Base-by-base conservation (phyloP, 805 yeast species). In the Citeromyces nyonsensis region DNA sequence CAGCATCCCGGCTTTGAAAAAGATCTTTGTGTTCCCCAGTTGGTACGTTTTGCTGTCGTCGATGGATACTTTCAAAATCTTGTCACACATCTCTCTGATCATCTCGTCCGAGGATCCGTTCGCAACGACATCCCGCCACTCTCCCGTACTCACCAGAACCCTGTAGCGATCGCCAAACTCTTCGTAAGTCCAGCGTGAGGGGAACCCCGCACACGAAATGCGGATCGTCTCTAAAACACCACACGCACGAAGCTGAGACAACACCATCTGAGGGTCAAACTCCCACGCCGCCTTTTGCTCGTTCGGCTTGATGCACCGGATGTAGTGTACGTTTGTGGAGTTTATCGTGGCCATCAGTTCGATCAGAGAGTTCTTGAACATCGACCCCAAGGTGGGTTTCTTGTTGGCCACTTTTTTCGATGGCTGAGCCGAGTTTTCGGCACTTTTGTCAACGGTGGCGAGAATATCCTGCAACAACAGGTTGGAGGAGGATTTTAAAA, bases 181-280 rank as follows among this genome's bases (percentile, higher is more conserved):
- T 33, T 77, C 85, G 49, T 84, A 91, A 2, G 94, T 73, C 85
- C 95, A 84, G 50, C 96, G 68, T 0, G 95, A 79, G 11, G 98
- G 98, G 67, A 86, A 88, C 27, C 98, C 98, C 32, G 95, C 96
- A 59, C 96, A 86, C 2, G 96, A 86, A 31, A 88, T 88, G 47
- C 95, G 66, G 49, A 88, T 88, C 2, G 98, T 91, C 52, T 91
- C 98, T 43, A 88, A 63, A 30, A 88, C 97, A 78, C 98, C 98
- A 64, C 98, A 88, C 5, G 98, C 98, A 51, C 98, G 72, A 40
- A 88, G 66, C 56, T 88, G 98, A 5, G 94, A 78, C 38, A 91
- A 64, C 10, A 88, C 97, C 96, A 88, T 86, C 28, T 85, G 67
- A 10, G 94, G 84, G 48, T 85, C 94, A 55, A 88, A 88, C 51